Conservation (phyloP, 2,329 filamentous ascomycete genomes). For the Byssochlamys sp. region DNA sequence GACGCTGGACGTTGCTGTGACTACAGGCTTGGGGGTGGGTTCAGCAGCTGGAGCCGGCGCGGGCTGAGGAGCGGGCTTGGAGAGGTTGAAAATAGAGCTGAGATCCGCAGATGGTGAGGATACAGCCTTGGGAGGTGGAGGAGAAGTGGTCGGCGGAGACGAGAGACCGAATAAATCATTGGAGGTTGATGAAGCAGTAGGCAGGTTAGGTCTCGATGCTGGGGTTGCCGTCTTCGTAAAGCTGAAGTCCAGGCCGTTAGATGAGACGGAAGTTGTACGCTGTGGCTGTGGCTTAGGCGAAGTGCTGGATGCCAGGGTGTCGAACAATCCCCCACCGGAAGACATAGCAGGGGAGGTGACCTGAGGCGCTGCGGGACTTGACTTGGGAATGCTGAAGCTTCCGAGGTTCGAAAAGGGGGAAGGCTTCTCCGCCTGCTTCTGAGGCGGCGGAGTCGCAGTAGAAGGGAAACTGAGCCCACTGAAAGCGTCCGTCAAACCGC, state of each 20-base stretch:
- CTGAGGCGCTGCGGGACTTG: conserved; percentile 37
- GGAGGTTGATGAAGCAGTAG: conserved; percentile 45
- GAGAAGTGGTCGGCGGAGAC: conserved; percentile 37
- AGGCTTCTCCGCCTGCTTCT: conserved; percentile 41
- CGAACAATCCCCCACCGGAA: conserved; percentile 75
- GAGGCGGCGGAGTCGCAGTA: conserved; percentile 29
- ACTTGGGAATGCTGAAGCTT: conserved; percentile 43
- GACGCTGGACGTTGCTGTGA: conserved; percentile 29
- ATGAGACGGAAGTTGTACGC: conserved; percentile 40
- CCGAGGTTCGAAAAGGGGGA: conserved; percentile 56
- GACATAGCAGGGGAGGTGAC: conserved; percentile 39
- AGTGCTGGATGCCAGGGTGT: conserved; percentile 55
- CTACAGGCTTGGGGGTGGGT: conserved; percentile 21
- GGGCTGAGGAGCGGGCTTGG: conserved; percentile 40
- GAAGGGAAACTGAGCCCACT: conserved; percentile 55
- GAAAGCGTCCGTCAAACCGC: conserved; percentile 74
- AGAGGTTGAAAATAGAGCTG: conserved; percentile 75
- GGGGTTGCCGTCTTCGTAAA: conserved; percentile 52
- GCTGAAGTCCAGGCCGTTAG: conserved; percentile 54
- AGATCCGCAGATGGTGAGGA: conserved; percentile 29
- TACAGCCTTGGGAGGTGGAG: conserved; percentile 35
- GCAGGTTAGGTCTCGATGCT: conserved; percentile 38
- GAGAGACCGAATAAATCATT: conserved; percentile 74
- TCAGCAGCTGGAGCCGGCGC: conserved; percentile 36
- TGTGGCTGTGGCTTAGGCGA: conserved; percentile 36